phyloP scores from a whole-genome alignment of 1,139 yeast genomes.

The Pichia sp. region DNA sequence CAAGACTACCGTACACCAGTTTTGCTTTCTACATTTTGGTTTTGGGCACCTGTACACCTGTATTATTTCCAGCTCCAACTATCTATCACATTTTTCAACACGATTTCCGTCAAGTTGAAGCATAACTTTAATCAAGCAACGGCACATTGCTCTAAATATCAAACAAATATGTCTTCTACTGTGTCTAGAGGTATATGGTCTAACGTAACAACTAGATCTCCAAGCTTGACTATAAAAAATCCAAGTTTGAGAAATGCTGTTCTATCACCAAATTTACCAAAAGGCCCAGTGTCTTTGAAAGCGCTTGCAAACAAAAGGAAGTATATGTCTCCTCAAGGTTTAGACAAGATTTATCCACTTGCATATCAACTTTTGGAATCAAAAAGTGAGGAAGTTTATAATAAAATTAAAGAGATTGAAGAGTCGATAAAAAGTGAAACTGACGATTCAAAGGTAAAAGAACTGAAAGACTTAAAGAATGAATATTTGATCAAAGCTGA shows the following conservation, averaged over 20 bases:
- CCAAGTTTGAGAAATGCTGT: conserved; percentile 30
- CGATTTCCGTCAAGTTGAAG: neutral
- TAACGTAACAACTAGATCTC: conserved; percentile 38
- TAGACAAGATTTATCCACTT: conserved; percentile 64
- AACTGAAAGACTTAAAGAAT: conserved; percentile 12
- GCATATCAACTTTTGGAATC: conserved; percentile 57
- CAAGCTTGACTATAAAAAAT: conserved; percentile 33
- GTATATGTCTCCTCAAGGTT: conserved; percentile 61
- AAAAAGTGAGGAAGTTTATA: conserved; percentile 33
- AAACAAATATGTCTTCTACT: conserved; percentile 2
- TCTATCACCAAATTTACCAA: conserved; percentile 32
- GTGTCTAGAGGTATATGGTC: conserved; percentile 38
- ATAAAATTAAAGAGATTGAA: conserved; percentile 27
- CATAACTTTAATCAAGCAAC: too few species aligned
- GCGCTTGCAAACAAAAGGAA: conserved; percentile 37
- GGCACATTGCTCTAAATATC: too few species aligned
- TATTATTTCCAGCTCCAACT: too few species aligned
- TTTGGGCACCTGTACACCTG: too few species aligned
- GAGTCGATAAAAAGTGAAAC: conserved; percentile 7
- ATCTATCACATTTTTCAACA: neutral
- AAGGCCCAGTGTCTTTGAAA: conserved; percentile 44
- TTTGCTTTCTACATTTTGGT: too few species aligned
- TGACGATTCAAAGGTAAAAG: conserved; percentile 8
- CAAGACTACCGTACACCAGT: too few species aligned
- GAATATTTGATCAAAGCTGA: conserved; percentile 49